Evolutionary conservation across 2,329 filamentous ascomycete genomes (phyloP).

Genomic region (Hymenoscyphus salicellus): DNA sequence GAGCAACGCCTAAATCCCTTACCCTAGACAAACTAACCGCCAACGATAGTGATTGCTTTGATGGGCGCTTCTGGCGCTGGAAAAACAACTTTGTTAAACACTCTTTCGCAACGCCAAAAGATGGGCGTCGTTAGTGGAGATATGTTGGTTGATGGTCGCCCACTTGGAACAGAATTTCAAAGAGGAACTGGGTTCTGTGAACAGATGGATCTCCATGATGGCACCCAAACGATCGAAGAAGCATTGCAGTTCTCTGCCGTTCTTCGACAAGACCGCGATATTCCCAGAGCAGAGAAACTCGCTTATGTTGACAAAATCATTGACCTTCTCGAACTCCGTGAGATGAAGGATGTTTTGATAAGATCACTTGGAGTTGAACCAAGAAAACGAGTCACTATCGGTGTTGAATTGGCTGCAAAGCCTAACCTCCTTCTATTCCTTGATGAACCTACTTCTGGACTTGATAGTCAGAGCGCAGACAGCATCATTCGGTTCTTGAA

Average conservation of each 20-base stretch:
- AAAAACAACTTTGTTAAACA: slow-evolving; percentile 80
- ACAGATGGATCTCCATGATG: slow-evolving; percentile 70
- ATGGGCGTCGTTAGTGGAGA: slow-evolving; percentile 60
- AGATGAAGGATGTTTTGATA: slow-evolving; percentile 66
- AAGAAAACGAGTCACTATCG: slow-evolving; percentile 69
- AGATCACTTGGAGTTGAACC: slow-evolving; percentile 38
- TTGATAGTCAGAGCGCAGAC: slow-evolving; percentile 67
- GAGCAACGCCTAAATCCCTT: too few relatives aligned
- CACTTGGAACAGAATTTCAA: slow-evolving; percentile 62
- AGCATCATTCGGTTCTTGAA: slow-evolving; percentile 66
- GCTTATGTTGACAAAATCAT: slow-evolving; percentile 66
- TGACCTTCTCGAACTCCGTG: slow-evolving; percentile 60
- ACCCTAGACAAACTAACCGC: neutral
- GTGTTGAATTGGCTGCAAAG: slow-evolving; percentile 69
- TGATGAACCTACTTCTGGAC: slow-evolving; percentile 68
- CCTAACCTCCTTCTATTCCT: slow-evolving; percentile 66
- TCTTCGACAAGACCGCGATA: slow-evolving; percentile 55
- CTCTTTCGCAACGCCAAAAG: slow-evolving; percentile 67
- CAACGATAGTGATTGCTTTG: slow-evolving; percentile 60
- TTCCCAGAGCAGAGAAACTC: slow-evolving; percentile 58
- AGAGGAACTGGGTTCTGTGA: slow-evolving; percentile 69
- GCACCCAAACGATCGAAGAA: slow-evolving; percentile 64
- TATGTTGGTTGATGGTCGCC: slow-evolving; percentile 67
- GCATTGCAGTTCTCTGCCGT: slow-evolving; percentile 67
- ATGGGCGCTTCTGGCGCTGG: slow-evolving; percentile 81